Conservation (phyloP, 2,329 filamentous ascomycete species). For the Dactylonectria estremocensis region DNA sequence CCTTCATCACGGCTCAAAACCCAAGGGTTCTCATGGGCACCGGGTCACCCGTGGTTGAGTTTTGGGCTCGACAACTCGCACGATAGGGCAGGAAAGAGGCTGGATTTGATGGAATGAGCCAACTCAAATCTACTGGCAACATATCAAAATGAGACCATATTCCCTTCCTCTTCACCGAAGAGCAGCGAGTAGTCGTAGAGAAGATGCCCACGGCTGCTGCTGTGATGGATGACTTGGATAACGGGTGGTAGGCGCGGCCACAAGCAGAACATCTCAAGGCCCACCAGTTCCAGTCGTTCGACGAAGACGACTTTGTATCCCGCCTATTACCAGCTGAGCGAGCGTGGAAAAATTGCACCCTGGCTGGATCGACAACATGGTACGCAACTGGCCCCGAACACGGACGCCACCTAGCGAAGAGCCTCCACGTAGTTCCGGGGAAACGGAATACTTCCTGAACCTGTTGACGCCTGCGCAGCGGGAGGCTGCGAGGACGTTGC, state of each 20-base stretch:
- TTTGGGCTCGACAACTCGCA: too few species aligned
- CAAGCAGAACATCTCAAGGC: not conserved
- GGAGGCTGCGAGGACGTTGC: not conserved
- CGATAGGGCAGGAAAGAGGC: too few species aligned
- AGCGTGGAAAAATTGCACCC: not conserved
- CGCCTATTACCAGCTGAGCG: not conserved
- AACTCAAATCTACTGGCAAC: too few species aligned
- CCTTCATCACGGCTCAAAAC: too few species aligned
- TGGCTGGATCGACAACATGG: not conserved
- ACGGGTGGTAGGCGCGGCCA: not conserved
- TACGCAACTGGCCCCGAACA: not conserved
- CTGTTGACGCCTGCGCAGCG: not conserved
- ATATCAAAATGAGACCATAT: too few species aligned
- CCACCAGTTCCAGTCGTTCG: not conserved
- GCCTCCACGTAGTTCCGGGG: not conserved
- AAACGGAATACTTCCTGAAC: not conserved
- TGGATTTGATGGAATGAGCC: too few species aligned
- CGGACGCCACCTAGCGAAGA: not conserved
- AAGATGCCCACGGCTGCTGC: too few species aligned
- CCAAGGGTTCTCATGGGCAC: too few species aligned
- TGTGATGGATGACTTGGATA: too few species aligned
- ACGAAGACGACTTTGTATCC: not conserved
- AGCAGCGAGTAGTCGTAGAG: too few species aligned
- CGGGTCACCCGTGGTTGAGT: too few species aligned
- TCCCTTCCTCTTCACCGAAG: too few species aligned